Evolutionary conservation across 148 eudicot genomes (phyloP).

Genomic region (Camellia granthamiana): DNA sequence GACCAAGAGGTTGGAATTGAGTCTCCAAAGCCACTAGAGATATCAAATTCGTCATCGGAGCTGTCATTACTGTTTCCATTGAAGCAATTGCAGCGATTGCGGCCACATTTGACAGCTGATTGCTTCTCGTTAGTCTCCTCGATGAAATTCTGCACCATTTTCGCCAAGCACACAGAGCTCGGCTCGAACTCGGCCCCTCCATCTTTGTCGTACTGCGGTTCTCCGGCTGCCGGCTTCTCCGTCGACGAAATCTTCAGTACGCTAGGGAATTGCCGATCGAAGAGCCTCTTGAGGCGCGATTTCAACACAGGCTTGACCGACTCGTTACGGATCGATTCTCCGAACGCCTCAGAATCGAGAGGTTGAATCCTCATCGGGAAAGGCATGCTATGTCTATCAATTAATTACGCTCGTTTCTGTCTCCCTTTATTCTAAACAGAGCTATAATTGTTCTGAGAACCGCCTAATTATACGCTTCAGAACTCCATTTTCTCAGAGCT

Average conservation of each 20-base stretch:
- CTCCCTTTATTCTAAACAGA: too few species aligned
- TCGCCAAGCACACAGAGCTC: slow-evolving; percentile 56
- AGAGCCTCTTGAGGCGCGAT: slow-evolving; percentile 60
- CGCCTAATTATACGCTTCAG: background rate
- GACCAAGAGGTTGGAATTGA: slow-evolving; percentile 21
- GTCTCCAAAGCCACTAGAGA: slow-evolving; percentile 26
- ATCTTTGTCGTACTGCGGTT: slow-evolving; percentile 7
- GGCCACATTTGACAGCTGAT: slow-evolving; percentile 35
- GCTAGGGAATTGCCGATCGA: slow-evolving; percentile 57
- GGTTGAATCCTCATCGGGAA: slow-evolving; percentile 73
- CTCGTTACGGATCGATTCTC: slow-evolving; percentile 38
- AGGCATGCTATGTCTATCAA: slow-evolving; percentile 34
- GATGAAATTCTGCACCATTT: slow-evolving; percentile 61
- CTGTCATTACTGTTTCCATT: slow-evolving; percentile 56
- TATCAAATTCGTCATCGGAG: slow-evolving; percentile 60
- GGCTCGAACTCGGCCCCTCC: slow-evolving; percentile 41
- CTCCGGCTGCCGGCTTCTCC: slow-evolving; percentile 24
- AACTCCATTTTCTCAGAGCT: background rate
- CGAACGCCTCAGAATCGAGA: slow-evolving; percentile 35
- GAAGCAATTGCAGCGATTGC: slow-evolving; percentile 67
- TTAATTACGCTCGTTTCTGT: background rate
- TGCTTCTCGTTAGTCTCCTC: slow-evolving; percentile 47
- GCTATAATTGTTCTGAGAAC: background rate
- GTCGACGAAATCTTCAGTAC: slow-evolving; percentile 39
- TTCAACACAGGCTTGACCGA: slow-evolving; percentile 48